Percentiles rank a stretch among this genome's conserved stretches.
These are phyloP conservation scores for Senna siamea DNA, from an alignment of 306 rosid species.

Conservation along the genomic window DNA sequence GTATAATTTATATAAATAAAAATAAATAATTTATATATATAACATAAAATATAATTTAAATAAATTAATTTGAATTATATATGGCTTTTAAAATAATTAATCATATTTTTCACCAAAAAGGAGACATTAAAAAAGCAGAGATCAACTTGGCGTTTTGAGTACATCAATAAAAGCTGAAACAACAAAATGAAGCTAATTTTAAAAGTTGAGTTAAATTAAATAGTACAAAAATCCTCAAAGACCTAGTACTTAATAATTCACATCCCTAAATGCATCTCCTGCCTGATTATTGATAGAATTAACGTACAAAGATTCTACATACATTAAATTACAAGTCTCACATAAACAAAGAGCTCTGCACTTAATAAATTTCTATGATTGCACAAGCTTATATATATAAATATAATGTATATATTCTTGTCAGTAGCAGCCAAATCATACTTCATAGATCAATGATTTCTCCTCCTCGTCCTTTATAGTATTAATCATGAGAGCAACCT, in stretches of 20 bases:
- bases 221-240: background rate
- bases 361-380: background rate
- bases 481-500: conserved; percentile 68
- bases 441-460: conserved; percentile 54
- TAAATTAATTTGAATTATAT: no score
- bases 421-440: conserved; percentile 15
- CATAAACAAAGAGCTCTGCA: background rate
- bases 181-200: background rate
- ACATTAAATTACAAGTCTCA: conserved; percentile 11
- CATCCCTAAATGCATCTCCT: background rate
- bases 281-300: conserved; percentile 5
- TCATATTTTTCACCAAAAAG: no score
- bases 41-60: no score
- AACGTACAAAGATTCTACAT: conserved; percentile 19
- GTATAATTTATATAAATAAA: no score
- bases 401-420: no score
- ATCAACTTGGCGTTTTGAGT: no score
- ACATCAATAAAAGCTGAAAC: background rate
- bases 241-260: background rate
- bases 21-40: no score
- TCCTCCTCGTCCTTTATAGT: conserved; percentile 80
- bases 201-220: background rate
- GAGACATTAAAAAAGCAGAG: no score
- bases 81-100: no score
- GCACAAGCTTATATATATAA: background rate